A percentile compares a stretch with the other conserved stretches of the same genome.
These are phyloP conservation scores for Coprinopsis marcescibilis DNA, from an alignment of 768 basidiomycete genomes.

Conservation along the genomic window DNA sequence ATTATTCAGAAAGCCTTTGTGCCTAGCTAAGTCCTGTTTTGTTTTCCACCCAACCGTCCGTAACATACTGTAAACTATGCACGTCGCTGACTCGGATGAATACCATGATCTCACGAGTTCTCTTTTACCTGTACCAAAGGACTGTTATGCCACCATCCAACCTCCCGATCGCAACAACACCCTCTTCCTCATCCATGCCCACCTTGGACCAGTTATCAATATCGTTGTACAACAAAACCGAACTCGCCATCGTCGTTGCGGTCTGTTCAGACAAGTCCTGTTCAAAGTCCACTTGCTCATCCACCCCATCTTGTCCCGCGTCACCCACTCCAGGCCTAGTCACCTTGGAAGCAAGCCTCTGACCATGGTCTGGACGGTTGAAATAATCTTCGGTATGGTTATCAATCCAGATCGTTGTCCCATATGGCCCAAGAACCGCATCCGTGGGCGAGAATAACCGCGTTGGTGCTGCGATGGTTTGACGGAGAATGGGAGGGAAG, in stretches of 20 bases:
- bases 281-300: conserved; percentile 10
- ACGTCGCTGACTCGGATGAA: too few relatives aligned
- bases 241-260: conserved; percentile 27
- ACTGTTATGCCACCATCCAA: conserved; percentile 45
- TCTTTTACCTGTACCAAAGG: conserved; percentile 38
- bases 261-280: conserved; percentile 19
- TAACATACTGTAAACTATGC: too few relatives aligned
- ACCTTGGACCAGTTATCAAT: conserved; percentile 46
- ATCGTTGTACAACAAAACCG: conserved; percentile 40
- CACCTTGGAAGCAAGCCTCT: conserved; percentile 42
- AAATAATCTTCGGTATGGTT: conserved; percentile 50
- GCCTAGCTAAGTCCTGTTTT: background rate
- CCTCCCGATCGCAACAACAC: conserved; percentile 38
- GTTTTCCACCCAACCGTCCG: background rate
- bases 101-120: too few relatives aligned
- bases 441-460: conserved; percentile 51
- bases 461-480: conserved; percentile 48
- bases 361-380: conserved; percentile 42
- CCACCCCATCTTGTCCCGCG: conserved; percentile 20
- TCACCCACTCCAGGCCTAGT: conserved; percentile 28
- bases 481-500: conserved; percentile 28
- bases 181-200: conserved; percentile 42
- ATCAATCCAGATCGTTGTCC: conserved; percentile 65
- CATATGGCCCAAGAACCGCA: conserved; percentile 49
- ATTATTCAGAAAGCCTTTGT: too few relatives aligned